Evolutionary conservation across 139 green algal species (phyloP).

Genomic region (Cymbomonas tetramitiformis): DNA sequence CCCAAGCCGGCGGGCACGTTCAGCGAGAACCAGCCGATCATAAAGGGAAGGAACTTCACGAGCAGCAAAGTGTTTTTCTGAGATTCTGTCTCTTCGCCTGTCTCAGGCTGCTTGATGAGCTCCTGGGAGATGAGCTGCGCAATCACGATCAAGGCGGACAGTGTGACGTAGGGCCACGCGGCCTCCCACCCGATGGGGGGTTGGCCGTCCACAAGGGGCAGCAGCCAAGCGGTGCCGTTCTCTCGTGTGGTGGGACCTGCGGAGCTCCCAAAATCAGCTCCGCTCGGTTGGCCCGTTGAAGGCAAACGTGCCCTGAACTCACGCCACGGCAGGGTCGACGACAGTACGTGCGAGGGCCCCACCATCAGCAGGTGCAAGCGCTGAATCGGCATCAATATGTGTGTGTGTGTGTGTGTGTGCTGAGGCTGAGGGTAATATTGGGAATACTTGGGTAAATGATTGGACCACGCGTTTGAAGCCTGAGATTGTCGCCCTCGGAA

Average conservation of each 20-base stretch:
- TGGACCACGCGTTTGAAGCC: no score
- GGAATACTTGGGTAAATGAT: no score
- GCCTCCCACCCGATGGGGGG: constrained; percentile 83
- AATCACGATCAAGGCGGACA: constrained; percentile 68
- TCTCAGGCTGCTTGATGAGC: constrained; percentile 9
- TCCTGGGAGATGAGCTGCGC: constrained; percentile 20
- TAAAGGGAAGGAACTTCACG: constrained; percentile 90
- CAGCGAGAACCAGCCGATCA: constrained; percentile 93
- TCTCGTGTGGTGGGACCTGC: no score
- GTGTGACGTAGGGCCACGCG: constrained; percentile 65
- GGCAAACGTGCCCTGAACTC: no score
- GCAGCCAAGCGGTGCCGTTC: constrained; percentile 50
- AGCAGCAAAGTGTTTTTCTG: no score
- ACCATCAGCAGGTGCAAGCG: no score
- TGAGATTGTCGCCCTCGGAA: not conserved
- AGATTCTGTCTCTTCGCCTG: not conserved
- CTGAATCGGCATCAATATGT: no score
- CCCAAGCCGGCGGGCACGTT: constrained; percentile 90
- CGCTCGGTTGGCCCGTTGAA: no score
- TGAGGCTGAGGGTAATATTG: no score
- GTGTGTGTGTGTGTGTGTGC: no score
- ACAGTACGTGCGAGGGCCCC: no score
- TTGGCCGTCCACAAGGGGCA: constrained; percentile 50
- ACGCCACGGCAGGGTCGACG: not conserved
- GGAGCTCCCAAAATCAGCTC: no score